Base-by-base conservation (phyloP, 352 stramenopile genomes). In the Phytophthora sp. region DNA sequence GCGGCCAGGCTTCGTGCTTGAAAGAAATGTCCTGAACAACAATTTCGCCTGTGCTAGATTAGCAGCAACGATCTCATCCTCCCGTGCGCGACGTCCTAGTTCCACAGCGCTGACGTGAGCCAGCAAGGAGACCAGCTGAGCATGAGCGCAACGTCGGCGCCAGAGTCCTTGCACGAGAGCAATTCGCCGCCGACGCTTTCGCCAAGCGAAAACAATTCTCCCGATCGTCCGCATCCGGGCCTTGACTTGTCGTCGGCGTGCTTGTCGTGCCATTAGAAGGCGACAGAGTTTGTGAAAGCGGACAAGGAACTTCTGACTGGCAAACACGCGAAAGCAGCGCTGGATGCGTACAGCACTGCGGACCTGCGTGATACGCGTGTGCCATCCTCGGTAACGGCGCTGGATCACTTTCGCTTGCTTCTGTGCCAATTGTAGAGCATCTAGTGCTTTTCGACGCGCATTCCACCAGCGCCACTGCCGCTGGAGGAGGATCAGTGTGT, bases 261-360 rank as follows among this genome's bases (percentile, higher is more conserved):
- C 63, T 42, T 69, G 56, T 5, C 57, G 57, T 1, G 38, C 59
- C 20, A 74, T 13, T 15, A 85, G 42, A 39, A 82, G 38, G 8
- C 69, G 67, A 27, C 67, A 77, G 11, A 74, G 34, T 20, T 65
- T 66, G 2, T 62, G 71, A 32, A 84, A 74, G 24, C 53, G 63
- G 4, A 77, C 43, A 13, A 82, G 41, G 13, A 74, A 56, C 30
- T 77, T 84, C 32, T 86, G 75, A 35, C 41, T 57, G 20, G 66
- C 37, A 30, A 76, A 82, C 13, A 79, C 37, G 0, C 77, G 75
- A 23, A 89, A 82, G 26, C 62, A 86, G 12, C 37, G 58, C 34
- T 85, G 74, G 26, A 85, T 80, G 6, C 67, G 73, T 9, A 41
- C 35, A 1, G 69, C 77, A 10, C 75, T 65, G 5, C 42, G 62